Base-by-base conservation (phyloP, 495 filamentous ascomycete species). In the Tirmania nivea region DNA sequence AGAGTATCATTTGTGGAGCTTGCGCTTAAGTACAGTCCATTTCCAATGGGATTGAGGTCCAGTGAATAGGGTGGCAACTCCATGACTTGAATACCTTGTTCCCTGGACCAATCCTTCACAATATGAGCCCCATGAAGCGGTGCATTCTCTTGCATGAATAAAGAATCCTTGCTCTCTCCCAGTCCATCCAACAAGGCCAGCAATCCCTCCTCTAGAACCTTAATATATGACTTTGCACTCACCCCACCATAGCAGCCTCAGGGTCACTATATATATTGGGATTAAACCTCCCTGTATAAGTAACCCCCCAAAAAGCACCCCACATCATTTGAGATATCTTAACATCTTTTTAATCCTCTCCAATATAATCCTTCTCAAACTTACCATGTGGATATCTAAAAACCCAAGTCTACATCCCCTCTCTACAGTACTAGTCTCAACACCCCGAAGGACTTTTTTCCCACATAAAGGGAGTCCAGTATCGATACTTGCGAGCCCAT, bases 11-110 rank as follows among this genome's bases (percentile, higher is more conserved):
- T 50, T 31, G 25, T 50, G 11, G 25, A 50, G 48, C 11, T 17
- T 50, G n/a, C 16, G 1, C 35, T 51, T 57, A 8, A 50, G 31
- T 10, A 49, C n/a, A 9, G 50, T 36, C 49, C 53, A 55, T 37
- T 19, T 42, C 52, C 50, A 56, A 56, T 56, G n/a, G 21, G 54
- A 34, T 52, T 53, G 8, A 56, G 37, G 25, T 56, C 54, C 20
- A 49, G 54, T 14, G 39, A 56, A 48, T 56, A 53, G 5, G 35
- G n/a, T 12, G 50, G 39, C 37, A 35, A 53, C 39, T 45, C 25
- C 7, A 31, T 31, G 3, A 31, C 25, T 7, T 31, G 25, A 31
- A 31, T 31, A 31, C 25, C 2, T 7, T 31, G 25, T 31, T 31
- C 2, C 25, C 7, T 31, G 25, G 7, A 31, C 0, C 25, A 31